Base-by-base conservation (phyloP, 2,329 filamentous ascomycete species). In the Didymella sp. region DNA sequence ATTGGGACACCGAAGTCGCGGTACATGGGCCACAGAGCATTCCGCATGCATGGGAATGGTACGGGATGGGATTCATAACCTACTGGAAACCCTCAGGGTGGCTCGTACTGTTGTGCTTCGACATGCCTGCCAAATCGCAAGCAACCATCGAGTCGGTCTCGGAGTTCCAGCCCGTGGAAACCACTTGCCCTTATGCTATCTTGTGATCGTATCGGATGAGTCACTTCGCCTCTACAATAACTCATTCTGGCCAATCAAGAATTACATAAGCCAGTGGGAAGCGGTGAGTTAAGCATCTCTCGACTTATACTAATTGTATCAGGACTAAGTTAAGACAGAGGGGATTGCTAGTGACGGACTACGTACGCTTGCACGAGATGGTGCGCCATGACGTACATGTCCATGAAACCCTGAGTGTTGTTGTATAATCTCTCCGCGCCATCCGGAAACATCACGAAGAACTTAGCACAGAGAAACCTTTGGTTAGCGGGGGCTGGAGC, bases 181-280 rank as follows among this genome's bases (percentile, higher is more conserved):
- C 5, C 25, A 5, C 25, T 27, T 27, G 25, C 9, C 25, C 25
- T 5, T 27, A 27, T 9, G 25, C 25, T 9, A 9, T 27, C 5
- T 27, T 27, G 5, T 9, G 25, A 5, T 5, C 5, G 25, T 27
- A 5, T 27, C 9, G 25, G 50, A 59, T 47, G 54, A 4, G 25
- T 27, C 62, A 27, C 56, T 64, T 37, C 49, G 48, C 28, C 48
- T 64, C 33, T 62, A 64, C 33, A 54, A 64, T 49, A 42, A 59
- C 24, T 64, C 59, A 24, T 57, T 64, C 0, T 64, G 59, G 61
- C 19, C 59, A 6, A 47, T 64, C 31, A 54, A 59, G 52, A 59
- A 64, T 33, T 59, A 62, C 49, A 60, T 64, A 21, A 54, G 62
- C 45, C 43, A 53, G 28, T 60, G 56, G 59, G 62, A 64, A 56